Evolutionary conservation across 495 filamentous ascomycete genomes (phyloP), one percentile per base, ranked within the genome.

Genomic region (Ascodesmis nigricans): DNA sequence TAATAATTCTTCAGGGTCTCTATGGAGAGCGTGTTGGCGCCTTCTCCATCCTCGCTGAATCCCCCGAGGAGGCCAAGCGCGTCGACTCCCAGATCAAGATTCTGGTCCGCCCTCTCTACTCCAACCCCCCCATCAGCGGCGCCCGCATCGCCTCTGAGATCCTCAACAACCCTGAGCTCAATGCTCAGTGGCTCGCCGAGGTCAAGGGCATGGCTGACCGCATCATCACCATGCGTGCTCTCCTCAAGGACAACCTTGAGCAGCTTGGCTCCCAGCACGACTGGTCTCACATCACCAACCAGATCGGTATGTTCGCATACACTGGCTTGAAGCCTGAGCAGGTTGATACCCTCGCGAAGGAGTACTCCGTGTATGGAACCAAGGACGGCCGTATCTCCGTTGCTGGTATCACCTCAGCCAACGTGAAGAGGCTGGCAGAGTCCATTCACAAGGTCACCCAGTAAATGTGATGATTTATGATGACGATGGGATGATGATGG

Each of bases 271-370:
- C 75, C 62, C 79, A 80, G 65, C 82, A 87, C 58, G 78, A 92
- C 60, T 97, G 87, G 87, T 75, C 72, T 58, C 87, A 97, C 64
- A 97, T 97, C 60, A 97, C 87, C 35, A 80, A 66, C 55, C 84
- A 83, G 66, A 97, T 97, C 45, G 87, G 87, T 60, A 97, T 97
- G 87, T 97, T 97, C 52, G 84, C 84, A 46, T 97, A 87, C 64
- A 97, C 87, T 21, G 87, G 87, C 31, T 60, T 97, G 53, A 83
- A 67, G 46, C 71, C 83, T 42, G 75, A 87, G 61, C 75, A 92
- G 63, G 91, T 95, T 78, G 77, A 84, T 16, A 62, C 59, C 53
- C 64, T 97, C 39, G 81, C 87, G 39, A 82, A 91, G 63, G 81
- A 93, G 75, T 78, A 90, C 66, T 92, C 82, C 49, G 87, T 97